Evolutionary conservation across 257 asterid genomes (phyloP).

Genomic region (Plantago major): DNA sequence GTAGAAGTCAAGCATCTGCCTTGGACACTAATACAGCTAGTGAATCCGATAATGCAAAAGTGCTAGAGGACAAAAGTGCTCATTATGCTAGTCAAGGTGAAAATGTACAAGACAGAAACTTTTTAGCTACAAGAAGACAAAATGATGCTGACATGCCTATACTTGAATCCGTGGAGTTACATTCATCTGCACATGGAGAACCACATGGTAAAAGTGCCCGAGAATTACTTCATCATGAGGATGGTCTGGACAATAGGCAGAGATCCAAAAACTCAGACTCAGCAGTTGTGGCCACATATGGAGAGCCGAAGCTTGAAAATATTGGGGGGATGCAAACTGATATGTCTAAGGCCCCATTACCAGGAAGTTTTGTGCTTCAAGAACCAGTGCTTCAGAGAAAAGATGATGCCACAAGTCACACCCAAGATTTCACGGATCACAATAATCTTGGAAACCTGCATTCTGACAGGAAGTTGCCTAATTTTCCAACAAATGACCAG

Average conservation of each 20-base stretch:
- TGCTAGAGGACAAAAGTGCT: conserved; percentile 49
- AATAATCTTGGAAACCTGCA: conserved; percentile 39
- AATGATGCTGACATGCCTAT: conserved; percentile 38
- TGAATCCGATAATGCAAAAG: conserved; percentile 48
- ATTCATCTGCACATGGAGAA: conserved; percentile 47
- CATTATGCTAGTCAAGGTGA: conserved; percentile 33
- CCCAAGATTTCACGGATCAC: conserved; percentile 41
- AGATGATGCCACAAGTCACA: conserved; percentile 39
- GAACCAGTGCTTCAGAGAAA: conserved; percentile 42
- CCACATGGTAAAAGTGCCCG: conserved; percentile 40
- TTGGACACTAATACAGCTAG: conserved; percentile 36
- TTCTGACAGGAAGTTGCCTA: conserved; percentile 43
- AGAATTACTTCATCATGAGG: conserved; percentile 40
- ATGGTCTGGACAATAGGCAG: conserved; percentile 42
- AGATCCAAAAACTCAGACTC: conserved; percentile 40
- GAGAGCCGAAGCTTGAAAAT: conserved; percentile 46
- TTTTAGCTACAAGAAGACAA: conserved; percentile 37
- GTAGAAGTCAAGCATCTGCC: conserved; percentile 37
- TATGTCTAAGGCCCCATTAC: conserved; percentile 34
- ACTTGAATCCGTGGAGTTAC: conserved; percentile 55
- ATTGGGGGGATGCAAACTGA: conserved; percentile 36
- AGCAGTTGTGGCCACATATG: conserved; percentile 36
- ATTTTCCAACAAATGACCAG: conserved; percentile 54
- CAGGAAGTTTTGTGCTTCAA: conserved; percentile 36
- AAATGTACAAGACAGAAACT: conserved; percentile 54